Evolutionary conservation across 345 rosid genomes (phyloP).

Genomic region (Isatis tinctoria): DNA sequence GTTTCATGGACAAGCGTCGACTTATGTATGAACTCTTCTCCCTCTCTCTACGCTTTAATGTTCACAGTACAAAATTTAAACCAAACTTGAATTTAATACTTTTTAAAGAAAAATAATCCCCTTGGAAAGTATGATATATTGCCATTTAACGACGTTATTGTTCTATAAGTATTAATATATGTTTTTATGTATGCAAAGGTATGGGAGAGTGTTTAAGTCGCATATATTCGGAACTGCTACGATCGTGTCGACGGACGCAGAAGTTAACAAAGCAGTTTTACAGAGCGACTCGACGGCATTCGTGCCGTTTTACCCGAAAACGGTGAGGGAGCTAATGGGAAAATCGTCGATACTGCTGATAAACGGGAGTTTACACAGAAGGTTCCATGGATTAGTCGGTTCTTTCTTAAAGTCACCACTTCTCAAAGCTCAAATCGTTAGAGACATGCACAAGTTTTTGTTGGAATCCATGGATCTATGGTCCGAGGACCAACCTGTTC

Average conservation of each 20-base stretch:
- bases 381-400: conserved; percentile 87
- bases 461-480: conserved; percentile 70
- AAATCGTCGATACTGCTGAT: conserved; percentile 83
- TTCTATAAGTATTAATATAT: not conserved
- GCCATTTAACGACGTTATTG: not conserved
- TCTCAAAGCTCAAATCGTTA: conserved; percentile 81
- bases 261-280: conserved; percentile 72
- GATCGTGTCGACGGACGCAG: conserved; percentile 89
- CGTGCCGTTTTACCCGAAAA: conserved; percentile 91
- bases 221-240: conserved; percentile 88
- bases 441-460: conserved; percentile 71
- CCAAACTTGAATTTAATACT: not conserved
- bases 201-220: conserved; percentile 95
- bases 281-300: conserved; percentile 80
- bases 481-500: conserved; percentile 57
- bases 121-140: not conserved
- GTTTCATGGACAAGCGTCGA: conserved; percentile 85
- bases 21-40: conserved; percentile 38
- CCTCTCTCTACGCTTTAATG: not conserved
- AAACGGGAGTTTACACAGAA: conserved; percentile 81
- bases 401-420: conserved; percentile 78
- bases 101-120: not conserved
- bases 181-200: conserved; percentile 36
- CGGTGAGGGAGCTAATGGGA: conserved; percentile 94
- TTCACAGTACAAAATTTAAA: not conserved